Evolutionary conservation across 805 yeast species (phyloP), one percentile per base, ranked within the genome.

Genomic region (Jamesozyma rosinii): DNA sequence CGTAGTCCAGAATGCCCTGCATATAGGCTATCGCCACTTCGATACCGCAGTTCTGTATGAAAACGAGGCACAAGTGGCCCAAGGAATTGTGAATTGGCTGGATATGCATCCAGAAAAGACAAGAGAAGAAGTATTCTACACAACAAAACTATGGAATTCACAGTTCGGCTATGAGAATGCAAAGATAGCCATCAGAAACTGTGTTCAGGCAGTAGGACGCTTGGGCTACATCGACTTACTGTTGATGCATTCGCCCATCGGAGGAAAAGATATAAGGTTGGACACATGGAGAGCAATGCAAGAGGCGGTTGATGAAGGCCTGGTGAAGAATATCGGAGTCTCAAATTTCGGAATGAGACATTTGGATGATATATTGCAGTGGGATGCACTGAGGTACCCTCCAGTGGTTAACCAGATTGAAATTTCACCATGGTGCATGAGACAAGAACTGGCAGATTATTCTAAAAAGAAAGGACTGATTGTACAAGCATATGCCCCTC

Each of bases 361-460:
- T 56, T 58, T 84, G 20, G 72, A 78, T 45, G 82, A 81, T 57
- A 62, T 84, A 37, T 65, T 81, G 35, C 51, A 57, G 2, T 78
- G 84, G 81, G 71, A 71, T 3, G 76, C 69, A 1, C 55, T 76
- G 47, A 71, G 62, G 46, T 56, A 73, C 48, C 70, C 70, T 47
- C 89, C 95, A 0, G 85, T 80, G 0, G 81, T 83, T 35, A 81
- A 86, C 60, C 95, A 87, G 59, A 75, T 86, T 55, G 95, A 85
- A 61, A 71, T 85, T 41, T 84, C 86, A 46, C 95, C 92, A 18
- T 84, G 92, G 89, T 68, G 81, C 54, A 84, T 81, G 65, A 69
- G 83, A 52, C 64, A 70, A 42, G 78, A 79, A 41, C 68, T 86
- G 44, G 76, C 82, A 19, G 73, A 77, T 42, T 82, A 66, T 62